A percentile compares a stretch with the other conserved stretches of the same genome.
phyloP scores from a whole-genome alignment of 345 rosid genomes.

The Populus pruinosa region DNA sequence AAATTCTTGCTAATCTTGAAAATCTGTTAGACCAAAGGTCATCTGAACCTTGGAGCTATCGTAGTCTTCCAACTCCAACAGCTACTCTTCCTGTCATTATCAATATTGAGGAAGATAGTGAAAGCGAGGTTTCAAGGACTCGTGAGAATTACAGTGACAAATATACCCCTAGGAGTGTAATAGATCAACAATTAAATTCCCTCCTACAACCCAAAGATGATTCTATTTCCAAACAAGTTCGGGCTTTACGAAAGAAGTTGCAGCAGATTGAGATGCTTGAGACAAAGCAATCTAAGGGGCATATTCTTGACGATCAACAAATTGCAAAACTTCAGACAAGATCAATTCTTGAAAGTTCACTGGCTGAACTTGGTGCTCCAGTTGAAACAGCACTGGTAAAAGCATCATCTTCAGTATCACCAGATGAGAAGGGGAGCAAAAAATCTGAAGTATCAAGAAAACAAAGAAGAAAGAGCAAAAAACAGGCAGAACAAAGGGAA shows the following conservation, averaged over 20 bases:
- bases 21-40: slow-evolving; percentile 71
- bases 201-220: slow-evolving; percentile 60
- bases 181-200: slow-evolving; percentile 43
- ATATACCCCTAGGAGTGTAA: slow-evolving; percentile 20
- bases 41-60: slow-evolving; percentile 81
- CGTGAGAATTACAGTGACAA: slow-evolving; percentile 45
- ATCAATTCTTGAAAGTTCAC: slow-evolving; percentile 57
- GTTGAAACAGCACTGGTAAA: slow-evolving; percentile 37
- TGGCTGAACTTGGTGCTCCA: slow-evolving; percentile 67
- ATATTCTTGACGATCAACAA: slow-evolving; percentile 86
- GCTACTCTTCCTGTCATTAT: slow-evolving; percentile 75
- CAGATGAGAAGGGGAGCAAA: slow-evolving; percentile 55
- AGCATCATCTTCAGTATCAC: slow-evolving; percentile 30
- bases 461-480: slow-evolving; percentile 66
- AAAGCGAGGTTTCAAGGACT: slow-evolving; percentile 55
- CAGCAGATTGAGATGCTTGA: slow-evolving; percentile 97
- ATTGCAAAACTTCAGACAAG: slow-evolving; percentile 78
- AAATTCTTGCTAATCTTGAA: slow-evolving; percentile 77
- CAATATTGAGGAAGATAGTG: slow-evolving; percentile 73
- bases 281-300: slow-evolving; percentile 64
- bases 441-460: slow-evolving; percentile 51
- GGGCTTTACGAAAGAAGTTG: slow-evolving; percentile 78
- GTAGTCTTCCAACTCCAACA: slow-evolving; percentile 83
- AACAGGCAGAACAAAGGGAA: slow-evolving; percentile 43
- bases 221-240: slow-evolving; percentile 56